Base-by-base conservation (phyloP, 2,329 filamentous ascomycete genomes). In the Alternaria arborescens region DNA sequence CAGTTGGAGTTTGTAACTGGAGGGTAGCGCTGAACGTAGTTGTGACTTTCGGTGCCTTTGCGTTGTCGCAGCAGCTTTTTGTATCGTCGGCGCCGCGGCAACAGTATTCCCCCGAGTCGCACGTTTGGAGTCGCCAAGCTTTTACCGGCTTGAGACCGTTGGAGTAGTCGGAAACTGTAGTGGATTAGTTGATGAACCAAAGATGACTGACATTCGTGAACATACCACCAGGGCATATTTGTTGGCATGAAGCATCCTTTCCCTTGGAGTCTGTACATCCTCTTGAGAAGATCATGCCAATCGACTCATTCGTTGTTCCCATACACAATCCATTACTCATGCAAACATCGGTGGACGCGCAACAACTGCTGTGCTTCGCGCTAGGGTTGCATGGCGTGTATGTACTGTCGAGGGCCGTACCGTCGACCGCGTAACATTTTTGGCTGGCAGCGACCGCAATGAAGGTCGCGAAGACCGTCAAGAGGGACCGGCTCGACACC, bases 221-320 rank as follows among this genome's bases (percentile, higher is more conserved):
- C 71, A 26, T 71, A 77, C 75, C 58, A 57, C 67, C 66, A 32
- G 74, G 70, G 54, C 76, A 77, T 32, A 72, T 50, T 24, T 69
- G 71, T 36, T 73, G 71, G 61, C 76, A 78, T 41, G 64, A 70
- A 10, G 55, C 58, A 55, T 72, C 71, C 30, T 68, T 67, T 8
- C 74, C 71, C 3, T 70, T 76, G 8, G 71, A 52, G 63, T 78
- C 76, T 36, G 76, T 78, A 68, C 76, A 78, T n/a, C 73, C 76
- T 57, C 55, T 60, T 41, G 76, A 72, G 68, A 72, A 77, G 54
- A 78, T 73, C 36, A 69, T 73, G 16, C 76, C 76, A 55, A 77
- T 66, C 28, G 62, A 71, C 50, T 67, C 60, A 16, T 62, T 61
- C 28, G 55, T 65, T 8, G 76, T 77, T 20, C 71, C 71, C 75